A percentile compares a stretch with the other conserved stretches of the same genome.
phyloP scores from a whole-genome alignment of 2,329 filamentous ascomycete species.

The Waltergamsia citrina region DNA sequence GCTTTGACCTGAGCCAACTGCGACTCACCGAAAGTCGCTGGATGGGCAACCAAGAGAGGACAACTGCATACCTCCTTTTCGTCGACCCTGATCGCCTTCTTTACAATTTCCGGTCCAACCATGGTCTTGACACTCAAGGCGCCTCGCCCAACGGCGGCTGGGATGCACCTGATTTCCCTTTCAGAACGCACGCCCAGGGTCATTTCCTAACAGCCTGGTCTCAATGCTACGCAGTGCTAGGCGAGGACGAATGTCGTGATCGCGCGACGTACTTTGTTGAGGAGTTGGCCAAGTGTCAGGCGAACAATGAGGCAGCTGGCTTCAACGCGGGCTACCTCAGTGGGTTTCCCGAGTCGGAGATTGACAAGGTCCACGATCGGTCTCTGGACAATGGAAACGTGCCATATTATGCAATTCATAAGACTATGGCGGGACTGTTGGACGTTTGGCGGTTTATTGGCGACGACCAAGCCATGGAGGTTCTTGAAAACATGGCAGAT shows the following conservation, averaged over 20 bases:
- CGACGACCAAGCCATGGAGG: conserved; percentile 28
- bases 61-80: conserved; percentile 33
- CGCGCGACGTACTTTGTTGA: conserved; percentile 34
- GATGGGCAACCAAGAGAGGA: conserved; percentile 26
- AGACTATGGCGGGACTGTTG: conserved; percentile 39
- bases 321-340: conserved; percentile 37
- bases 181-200: conserved; percentile 39
- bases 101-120: conserved; percentile 37
- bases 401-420: conserved; percentile 45
- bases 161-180: conserved; percentile 44
- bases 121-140: conserved; percentile 33
- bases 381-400: conserved; percentile 38
- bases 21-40: conserved; percentile 4
- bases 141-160: conserved; percentile 37
- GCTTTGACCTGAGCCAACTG: conserved; percentile 5
- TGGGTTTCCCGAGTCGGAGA: conserved; percentile 42
- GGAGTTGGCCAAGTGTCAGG: conserved; percentile 40
- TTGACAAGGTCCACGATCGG: conserved; percentile 29
- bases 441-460: conserved; percentile 37
- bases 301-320: conserved; percentile 33
- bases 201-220: conserved; percentile 41
- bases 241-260: conserved; percentile 30
- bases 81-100: conserved; percentile 35
- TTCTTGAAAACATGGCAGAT: conserved; percentile 30
- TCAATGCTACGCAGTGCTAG: conserved; percentile 33